These are phyloP conservation scores for Annona squamosa DNA, from an alignment of 164 flowering plant genomes.

Conservation along the genomic window DNA sequence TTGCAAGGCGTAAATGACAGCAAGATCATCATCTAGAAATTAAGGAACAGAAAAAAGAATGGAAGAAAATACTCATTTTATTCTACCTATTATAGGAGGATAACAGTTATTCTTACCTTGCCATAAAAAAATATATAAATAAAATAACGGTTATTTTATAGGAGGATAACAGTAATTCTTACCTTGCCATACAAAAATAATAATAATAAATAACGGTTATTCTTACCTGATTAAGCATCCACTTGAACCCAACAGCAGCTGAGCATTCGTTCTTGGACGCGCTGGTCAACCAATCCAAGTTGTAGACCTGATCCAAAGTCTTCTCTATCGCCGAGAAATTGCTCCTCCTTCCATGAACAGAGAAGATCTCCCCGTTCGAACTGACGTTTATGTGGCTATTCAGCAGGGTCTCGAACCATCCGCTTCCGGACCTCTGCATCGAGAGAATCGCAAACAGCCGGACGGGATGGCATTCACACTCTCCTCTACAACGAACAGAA, in stretches of 20 bases:
- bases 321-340: slow-evolving; percentile 29
- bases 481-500: slow-evolving; percentile 27
- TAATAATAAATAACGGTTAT: too few species aligned
- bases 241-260: slow-evolving; percentile 53
- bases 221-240: slow-evolving; percentile 59
- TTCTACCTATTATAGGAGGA: neutral
- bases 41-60: too few species aligned
- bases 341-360: slow-evolving; percentile 27
- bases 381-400: slow-evolving; percentile 47
- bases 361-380: slow-evolving; percentile 51
- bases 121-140: neutral
- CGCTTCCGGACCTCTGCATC: slow-evolving; percentile 57
- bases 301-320: slow-evolving; percentile 43
- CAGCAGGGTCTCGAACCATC: slow-evolving; percentile 53
- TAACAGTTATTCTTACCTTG: neutral
- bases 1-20: neutral
- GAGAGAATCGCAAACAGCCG: slow-evolving; percentile 45
- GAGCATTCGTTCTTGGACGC: slow-evolving; percentile 54
- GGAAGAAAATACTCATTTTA: too few species aligned
- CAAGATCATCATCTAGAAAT: too few species aligned
- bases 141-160: neutral
- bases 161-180: too few species aligned
- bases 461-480: slow-evolving; percentile 46
- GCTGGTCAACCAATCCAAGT: slow-evolving; percentile 48
- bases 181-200: too few species aligned